Base-by-base conservation (phyloP, 805 yeast genomes). In the Candida qinlingensis region DNA sequence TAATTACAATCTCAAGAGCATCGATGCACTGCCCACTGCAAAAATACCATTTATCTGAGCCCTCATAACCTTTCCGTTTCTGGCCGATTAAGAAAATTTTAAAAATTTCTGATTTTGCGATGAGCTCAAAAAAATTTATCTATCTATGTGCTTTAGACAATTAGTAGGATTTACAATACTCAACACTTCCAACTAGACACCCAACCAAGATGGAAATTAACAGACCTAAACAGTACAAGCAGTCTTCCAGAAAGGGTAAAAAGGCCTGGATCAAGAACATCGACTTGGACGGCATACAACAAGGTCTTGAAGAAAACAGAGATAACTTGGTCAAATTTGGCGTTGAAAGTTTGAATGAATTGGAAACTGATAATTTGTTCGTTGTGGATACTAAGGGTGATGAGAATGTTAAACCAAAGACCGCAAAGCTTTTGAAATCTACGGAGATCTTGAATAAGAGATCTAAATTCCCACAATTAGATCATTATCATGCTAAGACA, bases 221-320 rank as follows among this genome's bases (percentile, higher is more conserved):
- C 45, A 75, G 81, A 65, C 88, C 91, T 11, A 64, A 79, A 26
- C 81, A 77, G 56, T 75, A 73, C 56, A 70, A 70, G 40, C 97
- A 91, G 68, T 62, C 85, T 5, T 89, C 97, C 7, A 77, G 98
- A 61, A 94, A 94, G 72, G 96, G 96, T 40, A 92, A 87, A 75
- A 84, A 78, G 64, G 82, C 96, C 5, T 88, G 97, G 95, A 80
- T 96, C 64, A 89, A 89, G 68, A 88, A 94, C 66, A 86, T 94
- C 50, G 96, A 94, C 65, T 70, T 94, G 19, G 81, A 80, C 27
- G 97, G 89, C 54, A 72, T 94, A 43, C 89, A 86, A 60, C 66
- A 69, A 33, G 85, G 85, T 10, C 69, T 92, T 37, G 92, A 84
- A 56, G 81, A 77, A 40, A 74, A 74, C 45, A 74, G 89, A 49